Base-by-base conservation (phyloP, 1,284 basidiomycete species). In the Meira nashicola region DNA sequence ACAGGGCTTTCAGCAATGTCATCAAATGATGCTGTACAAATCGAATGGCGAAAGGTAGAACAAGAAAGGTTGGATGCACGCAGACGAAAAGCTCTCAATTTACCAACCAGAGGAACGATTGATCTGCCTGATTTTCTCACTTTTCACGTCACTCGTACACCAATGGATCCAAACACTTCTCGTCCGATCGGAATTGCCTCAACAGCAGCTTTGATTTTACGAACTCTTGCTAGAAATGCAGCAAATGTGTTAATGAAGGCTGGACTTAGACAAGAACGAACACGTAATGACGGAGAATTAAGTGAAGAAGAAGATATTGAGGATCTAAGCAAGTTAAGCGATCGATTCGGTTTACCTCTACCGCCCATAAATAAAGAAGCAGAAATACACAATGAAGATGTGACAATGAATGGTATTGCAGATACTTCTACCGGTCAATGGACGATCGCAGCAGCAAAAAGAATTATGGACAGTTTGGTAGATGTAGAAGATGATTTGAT, bases 71-170 rank as follows among this genome's bases (percentile, higher is more conserved):
- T 15, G 38, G 47, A 47, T 15, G 33, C 21, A 14, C 5, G 4
- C 19, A 55, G 54, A 33, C n/a, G 28, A 25, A 55, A 47, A 55
- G 9, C 3, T 3, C 15, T 41, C 25, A 53, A 40, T 39, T 14
- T 53, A 40, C 63, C 62, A 2, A 59, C 67, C 12, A 43, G n/a
- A 38, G 70, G 68, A 37, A 77, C 75, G 15, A 44, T 70, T 5
- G 74, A 77, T 55, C 60, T 66, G 21, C 74, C 73, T 0, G 74
- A 72, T 15, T 10, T 51, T 46, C 55, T 76, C 38, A 55, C 62
- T 1, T 74, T 74, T 54, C 66, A 67, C 11, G 74, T 77, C 12
- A 67, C 67, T 28, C 67, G 74, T 12, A 77, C 74, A 40, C 74
- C 74, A 7, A 70, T 73, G 21, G 55, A 63, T 44, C 60, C 65